A percentile compares a stretch with the other conserved stretches of the same genome.
Evolutionary conservation across 129 eudicot genomes (phyloP).

Genomic region (Heracleum sosnowskyi): DNA sequence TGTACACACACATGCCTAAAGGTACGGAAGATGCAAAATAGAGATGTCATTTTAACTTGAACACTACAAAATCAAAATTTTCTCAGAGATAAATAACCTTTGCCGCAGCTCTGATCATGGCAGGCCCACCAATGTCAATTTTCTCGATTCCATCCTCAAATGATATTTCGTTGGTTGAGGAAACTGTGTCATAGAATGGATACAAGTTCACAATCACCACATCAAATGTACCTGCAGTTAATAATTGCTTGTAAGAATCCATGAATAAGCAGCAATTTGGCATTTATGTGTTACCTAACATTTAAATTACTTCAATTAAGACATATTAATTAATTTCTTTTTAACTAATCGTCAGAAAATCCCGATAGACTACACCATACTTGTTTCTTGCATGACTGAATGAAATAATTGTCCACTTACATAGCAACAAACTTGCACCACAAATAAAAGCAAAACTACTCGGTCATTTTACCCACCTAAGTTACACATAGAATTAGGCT

Average conservation of each 20-base stretch:
- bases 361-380: neutral
- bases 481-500: neutral
- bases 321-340: neutral
- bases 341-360: neutral
- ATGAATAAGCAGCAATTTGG: neutral
- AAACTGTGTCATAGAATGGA: constrained; percentile 85
- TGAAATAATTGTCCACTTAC: neutral
- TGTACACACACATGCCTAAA: neutral
- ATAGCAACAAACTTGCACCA: neutral
- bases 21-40: neutral
- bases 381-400: neutral
- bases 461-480: neutral
- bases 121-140: constrained; percentile 97
- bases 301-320: neutral
- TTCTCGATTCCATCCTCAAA: constrained; percentile 96
- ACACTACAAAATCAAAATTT: neutral
- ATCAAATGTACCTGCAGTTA: constrained; percentile 68
- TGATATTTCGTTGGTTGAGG: constrained; percentile 47
- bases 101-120: constrained; percentile 99
- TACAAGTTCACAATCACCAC: constrained; percentile 90
- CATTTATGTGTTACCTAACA: neutral
- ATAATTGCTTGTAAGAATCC: neutral
- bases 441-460: neutral
- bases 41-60: neutral
- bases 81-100: constrained; percentile 40